Evolutionary conservation across 2,329 filamentous ascomycete genomes (phyloP).

Genomic region (Beauveria pseudobassiana): DNA sequence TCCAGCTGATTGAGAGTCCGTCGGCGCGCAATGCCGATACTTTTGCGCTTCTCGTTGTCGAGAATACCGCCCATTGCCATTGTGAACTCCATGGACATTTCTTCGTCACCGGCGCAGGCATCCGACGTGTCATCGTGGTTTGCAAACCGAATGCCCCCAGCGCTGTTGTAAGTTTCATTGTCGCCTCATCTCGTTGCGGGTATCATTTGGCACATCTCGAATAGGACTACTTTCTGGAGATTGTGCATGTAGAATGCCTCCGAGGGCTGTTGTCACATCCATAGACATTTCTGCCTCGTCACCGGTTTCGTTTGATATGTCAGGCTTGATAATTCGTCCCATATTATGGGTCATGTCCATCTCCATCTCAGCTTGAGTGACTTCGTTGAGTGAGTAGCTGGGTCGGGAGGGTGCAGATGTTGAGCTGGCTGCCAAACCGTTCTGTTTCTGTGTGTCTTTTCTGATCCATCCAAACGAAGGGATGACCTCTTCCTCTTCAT

Average conservation of each 20-base stretch:
- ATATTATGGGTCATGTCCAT: conserved; percentile 52
- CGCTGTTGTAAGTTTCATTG: conserved; percentile 11
- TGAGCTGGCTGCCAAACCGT: background rate
- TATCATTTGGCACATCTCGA: conserved; percentile 1
- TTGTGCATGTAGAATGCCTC: conserved; percentile 59
- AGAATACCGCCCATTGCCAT: conserved; percentile 12
- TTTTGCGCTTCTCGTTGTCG: conserved; percentile 5
- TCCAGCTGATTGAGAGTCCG: background rate
- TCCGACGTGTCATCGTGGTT: background rate
- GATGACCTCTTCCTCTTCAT: conserved; percentile 60
- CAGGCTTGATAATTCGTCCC: conserved; percentile 43
- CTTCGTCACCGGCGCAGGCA: conserved; percentile 21
- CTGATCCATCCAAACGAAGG: conserved; percentile 70
- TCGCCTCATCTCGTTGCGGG: conserved; percentile 3
- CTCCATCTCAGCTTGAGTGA: conserved; percentile 33
- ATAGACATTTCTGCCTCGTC: conserved; percentile 73
- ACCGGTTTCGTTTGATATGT: conserved; percentile 32
- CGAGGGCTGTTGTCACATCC: conserved; percentile 82
- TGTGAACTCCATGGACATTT: conserved; percentile 27
- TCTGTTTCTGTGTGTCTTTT: conserved; percentile 32
- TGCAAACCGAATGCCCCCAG: conserved; percentile 5
- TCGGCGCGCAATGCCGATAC: conserved; percentile 1
- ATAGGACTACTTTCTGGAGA: conserved; percentile 7
- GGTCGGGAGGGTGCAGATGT: background rate
- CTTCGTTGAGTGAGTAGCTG: conserved; percentile 19